These are phyloP conservation scores for Lolium multiflorum DNA, from an alignment of 176 grass and related monocot species.

Conservation along the genomic window DNA sequence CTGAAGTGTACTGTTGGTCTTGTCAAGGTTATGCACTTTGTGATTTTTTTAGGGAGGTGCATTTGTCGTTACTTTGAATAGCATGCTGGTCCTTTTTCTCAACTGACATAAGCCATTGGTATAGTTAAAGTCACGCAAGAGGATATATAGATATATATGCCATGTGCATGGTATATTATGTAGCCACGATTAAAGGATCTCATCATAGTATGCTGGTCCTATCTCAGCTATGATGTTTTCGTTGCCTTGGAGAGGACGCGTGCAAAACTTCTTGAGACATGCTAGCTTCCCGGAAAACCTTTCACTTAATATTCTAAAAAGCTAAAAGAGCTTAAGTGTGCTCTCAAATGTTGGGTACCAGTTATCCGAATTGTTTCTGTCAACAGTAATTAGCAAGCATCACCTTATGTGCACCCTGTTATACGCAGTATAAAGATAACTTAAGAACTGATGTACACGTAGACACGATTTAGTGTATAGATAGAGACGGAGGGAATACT, in stretches of 20 bases:
- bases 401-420: constrained; percentile 18
- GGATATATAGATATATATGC: constrained; percentile 30
- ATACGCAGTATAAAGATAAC: constrained; percentile 8
- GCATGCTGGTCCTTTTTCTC: neutral
- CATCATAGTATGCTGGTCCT: constrained; percentile 21
- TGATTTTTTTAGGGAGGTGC: neutral
- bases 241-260: neutral
- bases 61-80: constrained; percentile 13
- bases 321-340: neutral
- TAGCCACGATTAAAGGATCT: constrained; percentile 28
- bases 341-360: neutral
- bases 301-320: constrained; percentile 34
- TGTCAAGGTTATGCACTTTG: neutral
- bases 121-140: constrained; percentile 15
- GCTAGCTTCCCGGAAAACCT: neutral
- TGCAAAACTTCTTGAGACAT: neutral
- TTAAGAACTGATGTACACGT: no score
- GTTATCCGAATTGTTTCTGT: constrained; percentile 1
- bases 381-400: neutral
- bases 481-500: no score
- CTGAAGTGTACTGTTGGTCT: neutral
- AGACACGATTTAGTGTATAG: no score
- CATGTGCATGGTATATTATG: neutral
- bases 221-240: neutral
- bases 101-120: constrained; percentile 17